Conservation (phyloP, 192 early-diverging fungal genomes). For the Coemansia aciculifera region DNA sequence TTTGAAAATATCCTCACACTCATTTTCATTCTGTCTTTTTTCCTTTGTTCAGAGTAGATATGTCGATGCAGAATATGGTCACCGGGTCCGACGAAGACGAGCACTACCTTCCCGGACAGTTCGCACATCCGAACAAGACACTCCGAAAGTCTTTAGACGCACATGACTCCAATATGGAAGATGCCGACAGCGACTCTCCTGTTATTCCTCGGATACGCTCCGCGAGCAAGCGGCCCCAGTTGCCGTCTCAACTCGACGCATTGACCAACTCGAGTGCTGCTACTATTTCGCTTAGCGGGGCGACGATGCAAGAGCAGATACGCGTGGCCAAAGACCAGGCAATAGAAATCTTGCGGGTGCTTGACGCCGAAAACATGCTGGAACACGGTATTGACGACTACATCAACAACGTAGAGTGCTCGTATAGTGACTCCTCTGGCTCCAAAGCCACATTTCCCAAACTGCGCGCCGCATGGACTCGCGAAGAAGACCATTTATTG, state of each 20-base stretch:
- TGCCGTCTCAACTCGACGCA: conserved; percentile 10
- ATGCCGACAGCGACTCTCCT: neutral
- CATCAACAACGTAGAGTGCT: conserved; percentile 36
- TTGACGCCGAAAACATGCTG: conserved; percentile 30
- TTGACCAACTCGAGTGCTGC: conserved; percentile 4
- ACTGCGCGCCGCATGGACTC: conserved; percentile 67
- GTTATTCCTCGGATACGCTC: neutral
- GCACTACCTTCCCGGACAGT: conserved; percentile 47
- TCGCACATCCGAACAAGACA: conserved; percentile 50
- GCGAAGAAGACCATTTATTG: conserved; percentile 75
- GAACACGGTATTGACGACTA: conserved; percentile 28
- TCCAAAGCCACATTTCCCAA: conserved; percentile 39
- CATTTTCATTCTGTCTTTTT: neutral
- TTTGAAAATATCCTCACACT: conserved; percentile 8
- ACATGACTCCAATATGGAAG: conserved; percentile 4
- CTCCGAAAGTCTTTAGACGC: conserved; percentile 16
- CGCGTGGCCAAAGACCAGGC: conserved; percentile 44
- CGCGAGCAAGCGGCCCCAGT: neutral
- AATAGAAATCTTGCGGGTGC: conserved; percentile 28
- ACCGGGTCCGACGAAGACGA: conserved; percentile 50
- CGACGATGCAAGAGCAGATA: conserved; percentile 27
- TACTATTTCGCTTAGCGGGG: conserved; percentile 4
- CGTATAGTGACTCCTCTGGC: conserved; percentile 31
- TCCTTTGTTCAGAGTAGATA: neutral
- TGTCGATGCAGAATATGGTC: conserved; percentile 31